Base-by-base conservation (phyloP, 108 stramenopile genomes). In the Mayamaea pseudoterrestris region DNA sequence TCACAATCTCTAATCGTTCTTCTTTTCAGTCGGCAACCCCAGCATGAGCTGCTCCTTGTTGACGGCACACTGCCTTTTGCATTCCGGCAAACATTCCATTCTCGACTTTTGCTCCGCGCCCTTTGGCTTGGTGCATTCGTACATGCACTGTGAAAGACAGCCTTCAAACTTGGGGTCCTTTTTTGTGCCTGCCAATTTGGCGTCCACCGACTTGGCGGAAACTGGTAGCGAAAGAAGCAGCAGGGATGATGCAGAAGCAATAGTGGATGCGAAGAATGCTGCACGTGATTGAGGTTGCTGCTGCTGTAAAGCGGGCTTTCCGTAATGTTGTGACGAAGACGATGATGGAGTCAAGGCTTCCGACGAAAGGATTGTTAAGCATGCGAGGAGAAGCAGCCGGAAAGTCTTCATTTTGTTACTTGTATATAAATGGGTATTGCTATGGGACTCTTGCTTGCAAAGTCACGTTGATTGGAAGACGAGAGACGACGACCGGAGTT, bases 101-200 rank as follows among this genome's bases (percentile, higher is more conserved):
- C 84, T 60, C 47, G 55, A 65, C 35, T 69, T 74, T 52, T 78
- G 74, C 30, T 81, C 84, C 3, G 12, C 23, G 0, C 78, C 82
- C 56, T 85, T 85, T 31, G 83, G 83, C 58, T 85, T 85, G 45
- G 83, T 85, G 55, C 83, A 85, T 27, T 80, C 77, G 56, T 78
- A 85, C 42, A 85, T 53, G 55, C 83, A 85, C 39, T 56, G 35
- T 21, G 59, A 61, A 3, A 78, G 52, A 43, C 80, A 83, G 21
- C 56, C 39, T 54, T 83, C 66, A 42, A 66, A 83, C 17, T 20
- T 52, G 6, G 81, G 81, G 50, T 83, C 81, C 31, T 68, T 53
- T 51, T 83, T 83, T 22, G 81, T 83, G 0, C 81, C 81, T 46
- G 76, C 78, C 6, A 74, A 0, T 0, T 67, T 27, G 3, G 73